Conservation (phyloP, 352 stramenopile species). For the Phytophthora crassamura region DNA sequence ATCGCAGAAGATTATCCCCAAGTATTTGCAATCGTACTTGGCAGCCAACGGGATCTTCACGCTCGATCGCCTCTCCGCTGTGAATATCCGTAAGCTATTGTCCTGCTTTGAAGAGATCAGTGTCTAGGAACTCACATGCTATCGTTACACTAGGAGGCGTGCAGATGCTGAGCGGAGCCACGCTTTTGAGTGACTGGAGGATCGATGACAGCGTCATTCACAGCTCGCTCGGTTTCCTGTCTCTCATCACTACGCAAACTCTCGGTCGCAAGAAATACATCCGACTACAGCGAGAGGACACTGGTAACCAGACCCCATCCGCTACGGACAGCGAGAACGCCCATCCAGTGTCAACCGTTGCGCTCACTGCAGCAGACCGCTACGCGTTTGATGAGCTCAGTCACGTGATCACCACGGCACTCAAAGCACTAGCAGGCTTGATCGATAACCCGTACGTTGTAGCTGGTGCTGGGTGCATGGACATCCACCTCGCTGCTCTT, state of each 20-base stretch:
- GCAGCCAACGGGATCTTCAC: conserved; percentile 46
- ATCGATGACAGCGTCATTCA: conserved; percentile 20
- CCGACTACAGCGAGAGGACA: conserved; percentile 30
- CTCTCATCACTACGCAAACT: conserved; percentile 42
- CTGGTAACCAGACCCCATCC: neutral
- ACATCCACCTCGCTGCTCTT: conserved; percentile 55
- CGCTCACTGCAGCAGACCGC: conserved; percentile 40
- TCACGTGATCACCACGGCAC: conserved; percentile 44
- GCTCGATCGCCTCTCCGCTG: conserved; percentile 55
- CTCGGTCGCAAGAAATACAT: conserved; percentile 48
- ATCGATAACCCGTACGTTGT: conserved; percentile 49
- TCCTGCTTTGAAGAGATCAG: neutral
- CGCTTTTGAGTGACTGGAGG: conserved; percentile 55
- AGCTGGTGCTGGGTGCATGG: conserved; percentile 55
- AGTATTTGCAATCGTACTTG: conserved; percentile 53
- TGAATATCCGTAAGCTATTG: conserved; percentile 55
- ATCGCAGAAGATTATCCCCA: conserved; percentile 65
- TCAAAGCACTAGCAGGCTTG: conserved; percentile 48
- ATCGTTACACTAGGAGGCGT: conserved; percentile 42
- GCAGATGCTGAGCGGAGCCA: conserved; percentile 58
- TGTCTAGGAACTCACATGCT: conserved; percentile 1
- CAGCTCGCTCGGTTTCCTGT: conserved; percentile 48
- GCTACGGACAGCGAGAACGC: neutral
- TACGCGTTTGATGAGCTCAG: conserved; percentile 56
- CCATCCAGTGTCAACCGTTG: conserved; percentile 51